Base-by-base conservation (phyloP, 768 basidiomycete species). In the Naganishia antarctica region DNA sequence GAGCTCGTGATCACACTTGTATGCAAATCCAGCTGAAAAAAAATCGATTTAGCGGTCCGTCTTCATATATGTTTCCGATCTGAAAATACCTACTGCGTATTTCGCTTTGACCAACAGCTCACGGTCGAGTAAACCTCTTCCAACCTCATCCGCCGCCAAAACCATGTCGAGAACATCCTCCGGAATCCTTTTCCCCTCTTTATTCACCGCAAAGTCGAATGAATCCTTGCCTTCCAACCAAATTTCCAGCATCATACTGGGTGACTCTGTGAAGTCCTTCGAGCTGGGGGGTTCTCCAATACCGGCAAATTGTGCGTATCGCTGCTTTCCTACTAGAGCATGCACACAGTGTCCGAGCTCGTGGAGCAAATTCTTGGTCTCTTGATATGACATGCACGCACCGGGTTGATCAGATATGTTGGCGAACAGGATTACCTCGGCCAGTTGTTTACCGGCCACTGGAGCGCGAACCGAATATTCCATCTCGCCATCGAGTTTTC, bases 291-390 rank as follows among this genome's bases (percentile, higher is more conserved):
- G n/a, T n/a, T n/a, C 28, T 3, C 15, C 31, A 11, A 62, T 49
- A 6, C 61, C 61, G n/a, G 47, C 31, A 29, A 62, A 62, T 15
- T 32, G 4, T 1, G 15, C 32, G 34, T 50, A 48, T 16, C 47
- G 61, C n/a, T 62, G 61, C 23, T 32, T 25, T 2, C 31, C 47
- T 13, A 50, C 6, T 4, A 41, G 13, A 12, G 23, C 23, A 21
- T 62, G 61, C 7, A 62, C 25, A 37, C 46, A 47, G 26, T 62
- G 61, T 16, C 61, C 61, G 1, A 49, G 16, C 48, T 62, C 61
- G 25, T 62, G 61, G 34, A 47, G 32, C 12, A 47, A 18, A 16
- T 28, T 49, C 26, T 47, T 15, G 15, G 40, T 32, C 7, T 61
- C 45, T 26, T 47, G 37, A 18, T 62, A 62, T 6, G 61, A 34